Conservation (phyloP, 2,329 filamentous ascomycete genomes). For the Byssochlamys sp. region DNA sequence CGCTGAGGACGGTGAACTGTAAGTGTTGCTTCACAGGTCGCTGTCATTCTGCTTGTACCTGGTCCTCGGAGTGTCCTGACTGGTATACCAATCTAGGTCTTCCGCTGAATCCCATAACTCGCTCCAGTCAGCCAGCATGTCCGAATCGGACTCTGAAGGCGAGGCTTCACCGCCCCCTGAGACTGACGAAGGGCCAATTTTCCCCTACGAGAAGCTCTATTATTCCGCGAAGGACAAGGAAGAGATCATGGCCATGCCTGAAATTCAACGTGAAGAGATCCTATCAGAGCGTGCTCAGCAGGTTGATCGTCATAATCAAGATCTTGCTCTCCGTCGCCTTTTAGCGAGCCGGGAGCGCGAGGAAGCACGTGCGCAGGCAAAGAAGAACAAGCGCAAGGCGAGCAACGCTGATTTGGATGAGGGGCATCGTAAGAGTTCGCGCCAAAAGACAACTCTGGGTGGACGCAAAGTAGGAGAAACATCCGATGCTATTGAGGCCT, state of each 20-base stretch:
- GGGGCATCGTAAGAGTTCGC: constrained; percentile 60
- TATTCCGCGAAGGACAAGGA: constrained; percentile 63
- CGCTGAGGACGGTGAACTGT: constrained; percentile 77
- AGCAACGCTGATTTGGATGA: constrained; percentile 71
- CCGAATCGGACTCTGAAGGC: constrained; percentile 73
- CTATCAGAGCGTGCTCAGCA: constrained; percentile 78
- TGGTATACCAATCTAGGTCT: constrained; percentile 44
- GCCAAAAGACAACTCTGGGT: constrained; percentile 58
- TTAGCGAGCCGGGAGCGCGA: constrained; percentile 58
- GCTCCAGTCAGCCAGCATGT: constrained; percentile 75
- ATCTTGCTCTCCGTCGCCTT: constrained; percentile 68
- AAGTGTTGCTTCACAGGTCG: constrained; percentile 39
- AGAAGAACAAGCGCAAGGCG: constrained; percentile 62
- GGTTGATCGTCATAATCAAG: constrained; percentile 72
- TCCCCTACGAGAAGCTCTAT: constrained; percentile 82
- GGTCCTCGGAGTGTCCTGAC: constrained; percentile 5
- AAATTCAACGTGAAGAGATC: constrained; percentile 82
- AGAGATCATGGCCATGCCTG: constrained; percentile 73
- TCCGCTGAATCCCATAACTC: constrained; percentile 61
- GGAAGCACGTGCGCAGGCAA: constrained; percentile 40
- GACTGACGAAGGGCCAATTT: constrained; percentile 44
- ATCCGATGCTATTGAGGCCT: constrained; percentile 63
- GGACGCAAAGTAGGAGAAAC: constrained; percentile 59
- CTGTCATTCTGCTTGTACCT: not conserved
- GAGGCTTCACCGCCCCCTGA: constrained; percentile 44